Evolutionary conservation across 495 filamentous ascomycete genomes (phyloP).

Genomic region (Clavariopsis aquatica): DNA sequence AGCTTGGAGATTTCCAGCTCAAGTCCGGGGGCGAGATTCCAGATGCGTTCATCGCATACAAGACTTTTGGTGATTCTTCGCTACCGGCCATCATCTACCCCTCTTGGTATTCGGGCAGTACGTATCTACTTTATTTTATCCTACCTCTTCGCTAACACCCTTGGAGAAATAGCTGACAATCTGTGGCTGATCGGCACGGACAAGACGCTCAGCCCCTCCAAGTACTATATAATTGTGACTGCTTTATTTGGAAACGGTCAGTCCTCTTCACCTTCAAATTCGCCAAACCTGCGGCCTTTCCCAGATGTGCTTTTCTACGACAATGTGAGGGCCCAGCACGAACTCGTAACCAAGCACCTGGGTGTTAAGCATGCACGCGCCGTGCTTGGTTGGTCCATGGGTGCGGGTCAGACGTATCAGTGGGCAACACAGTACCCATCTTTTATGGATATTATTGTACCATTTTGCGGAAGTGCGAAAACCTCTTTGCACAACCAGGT

Average conservation of each 20-base stretch:
- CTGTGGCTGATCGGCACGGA: constrained; percentile 66
- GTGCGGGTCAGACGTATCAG: constrained; percentile 66
- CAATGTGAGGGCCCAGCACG: constrained; percentile 68
- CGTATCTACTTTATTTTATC: not conserved
- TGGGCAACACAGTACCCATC: constrained; percentile 73
- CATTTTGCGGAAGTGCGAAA: constrained; percentile 69
- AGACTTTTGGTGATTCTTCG: constrained; percentile 64
- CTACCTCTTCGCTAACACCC: not conserved
- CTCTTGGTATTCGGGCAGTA: constrained; percentile 68
- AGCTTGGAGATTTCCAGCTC: constrained; percentile 64
- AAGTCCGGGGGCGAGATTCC: constrained; percentile 58
- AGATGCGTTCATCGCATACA: constrained; percentile 66
- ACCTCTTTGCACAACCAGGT: constrained; percentile 72
- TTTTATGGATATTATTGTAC: constrained; percentile 65
- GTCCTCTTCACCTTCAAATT: constrained; percentile 69
- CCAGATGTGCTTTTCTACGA: constrained; percentile 66
- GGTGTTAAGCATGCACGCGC: constrained; percentile 62
- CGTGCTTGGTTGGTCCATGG: constrained; percentile 73
- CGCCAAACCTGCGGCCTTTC: constrained; percentile 55
- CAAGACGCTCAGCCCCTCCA: constrained; percentile 59
- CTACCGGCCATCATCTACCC: constrained; percentile 71
- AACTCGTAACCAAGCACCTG: constrained; percentile 63
- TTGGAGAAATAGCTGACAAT: constrained; percentile 61
- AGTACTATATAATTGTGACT: constrained; percentile 70
- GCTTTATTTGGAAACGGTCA: constrained; percentile 74